Evolutionary conservation across 2,329 filamentous ascomycete species (phyloP).

Genomic region (Penicillium sp.): DNA sequence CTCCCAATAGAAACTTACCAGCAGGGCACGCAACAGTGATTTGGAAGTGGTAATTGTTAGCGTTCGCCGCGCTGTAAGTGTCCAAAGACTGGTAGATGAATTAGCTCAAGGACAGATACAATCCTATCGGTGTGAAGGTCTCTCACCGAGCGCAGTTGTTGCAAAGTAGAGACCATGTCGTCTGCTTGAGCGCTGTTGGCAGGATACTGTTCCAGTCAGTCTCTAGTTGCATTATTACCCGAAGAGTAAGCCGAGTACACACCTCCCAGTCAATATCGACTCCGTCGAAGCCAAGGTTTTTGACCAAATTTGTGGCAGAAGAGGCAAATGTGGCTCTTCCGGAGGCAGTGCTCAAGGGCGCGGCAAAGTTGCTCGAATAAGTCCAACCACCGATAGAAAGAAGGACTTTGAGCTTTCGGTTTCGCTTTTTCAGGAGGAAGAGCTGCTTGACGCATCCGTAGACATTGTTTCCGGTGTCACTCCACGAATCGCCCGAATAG

Average conservation of each 20-base stretch:
- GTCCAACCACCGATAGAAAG: slow-evolving; percentile 80
- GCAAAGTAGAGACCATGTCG: slow-evolving; percentile 32
- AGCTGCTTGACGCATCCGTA: slow-evolving; percentile 76
- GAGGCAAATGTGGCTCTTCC: slow-evolving; percentile 62
- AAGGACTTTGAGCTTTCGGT: slow-evolving; percentile 70
- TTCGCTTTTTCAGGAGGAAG: slow-evolving; percentile 65
- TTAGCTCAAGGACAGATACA: neutral
- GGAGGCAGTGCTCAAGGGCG: slow-evolving; percentile 57
- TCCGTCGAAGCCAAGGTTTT: slow-evolving; percentile 67
- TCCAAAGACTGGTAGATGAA: slow-evolving; percentile 31
- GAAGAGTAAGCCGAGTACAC: neutral
- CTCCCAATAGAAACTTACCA: slow-evolving; percentile 17
- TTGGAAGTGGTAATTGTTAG: slow-evolving; percentile 38
- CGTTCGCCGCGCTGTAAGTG: slow-evolving; percentile 36
- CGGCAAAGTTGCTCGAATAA: slow-evolving; percentile 70
- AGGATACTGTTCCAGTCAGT: slow-evolving; percentile 25
- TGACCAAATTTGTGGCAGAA: slow-evolving; percentile 67
- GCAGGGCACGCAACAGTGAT: slow-evolving; percentile 45
- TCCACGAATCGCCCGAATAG: slow-evolving; percentile 60
- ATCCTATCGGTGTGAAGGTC: neutral
- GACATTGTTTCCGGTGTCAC: slow-evolving; percentile 64
- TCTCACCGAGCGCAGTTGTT: slow-evolving; percentile 27
- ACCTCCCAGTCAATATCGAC: slow-evolving; percentile 42
- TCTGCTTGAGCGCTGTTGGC: slow-evolving; percentile 28
- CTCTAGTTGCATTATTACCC: neutral